A percentile compares a stretch with the other conserved stretches of the same genome.
These are phyloP conservation scores for Pelargonium nanum DNA, from an alignment of 345 rosid genomes.

Conservation along the genomic window DNA sequence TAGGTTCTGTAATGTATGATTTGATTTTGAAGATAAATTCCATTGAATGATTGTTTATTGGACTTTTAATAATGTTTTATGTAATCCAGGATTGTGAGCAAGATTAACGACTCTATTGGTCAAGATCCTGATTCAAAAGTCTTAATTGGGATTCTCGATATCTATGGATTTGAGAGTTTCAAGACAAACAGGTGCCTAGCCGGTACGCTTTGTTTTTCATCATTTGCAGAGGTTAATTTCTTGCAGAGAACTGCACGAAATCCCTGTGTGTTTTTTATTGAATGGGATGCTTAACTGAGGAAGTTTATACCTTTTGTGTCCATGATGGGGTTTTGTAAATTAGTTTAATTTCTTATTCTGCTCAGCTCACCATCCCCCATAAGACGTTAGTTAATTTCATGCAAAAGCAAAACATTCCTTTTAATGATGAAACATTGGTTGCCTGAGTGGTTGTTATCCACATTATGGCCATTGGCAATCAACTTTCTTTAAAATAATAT, in stretches of 20 bases:
- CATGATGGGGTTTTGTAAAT: background rate
- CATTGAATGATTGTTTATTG: background rate
- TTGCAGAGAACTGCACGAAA: constrained; percentile 18
- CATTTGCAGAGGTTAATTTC: constrained; percentile 19
- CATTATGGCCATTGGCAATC: background rate
- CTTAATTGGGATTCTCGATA: constrained; percentile 92
- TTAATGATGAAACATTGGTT: background rate
- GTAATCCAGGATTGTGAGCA: constrained; percentile 72
- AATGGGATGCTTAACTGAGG: constrained; percentile 1
- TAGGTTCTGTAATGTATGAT: constrained; percentile 16
- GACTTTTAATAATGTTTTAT: constrained; percentile 11
- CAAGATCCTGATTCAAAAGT: constrained; percentile 77
- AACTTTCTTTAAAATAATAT: background rate
- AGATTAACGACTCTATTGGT: constrained; percentile 77
- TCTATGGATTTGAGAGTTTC: constrained; percentile 99
- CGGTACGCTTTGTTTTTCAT: constrained; percentile 76
- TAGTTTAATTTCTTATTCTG: background rate
- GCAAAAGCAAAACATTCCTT: background rate
- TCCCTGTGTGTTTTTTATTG: constrained; percentile 11
- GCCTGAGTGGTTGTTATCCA: constrained; percentile 1
- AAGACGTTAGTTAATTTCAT: background rate
- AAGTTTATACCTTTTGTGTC: background rate
- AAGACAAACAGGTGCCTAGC: constrained; percentile 99
- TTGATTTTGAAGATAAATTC: no score
- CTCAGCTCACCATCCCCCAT: background rate